Base-by-base conservation (phyloP, 768 basidiomycete species). In the Mycena venus region DNA sequence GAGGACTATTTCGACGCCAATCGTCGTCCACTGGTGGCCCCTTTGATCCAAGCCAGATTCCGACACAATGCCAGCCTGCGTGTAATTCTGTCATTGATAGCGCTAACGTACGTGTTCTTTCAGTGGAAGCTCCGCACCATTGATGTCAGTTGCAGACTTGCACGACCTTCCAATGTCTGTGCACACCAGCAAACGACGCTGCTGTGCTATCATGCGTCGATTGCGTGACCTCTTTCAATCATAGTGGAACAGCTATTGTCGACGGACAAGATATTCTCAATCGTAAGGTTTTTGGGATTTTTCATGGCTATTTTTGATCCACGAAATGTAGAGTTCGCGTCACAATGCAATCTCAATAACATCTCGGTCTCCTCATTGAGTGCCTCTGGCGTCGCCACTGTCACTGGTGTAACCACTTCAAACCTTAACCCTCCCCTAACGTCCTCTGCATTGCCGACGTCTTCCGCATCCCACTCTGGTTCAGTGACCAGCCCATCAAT, bases 101-200 rank as follows among this genome's bases (percentile, higher is more conserved):
- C 32, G 47, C 70, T 25, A 71, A 75, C 14, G 74, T 75, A 60
- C 3, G 65, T 44, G 3, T 58, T 34, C n/a, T n/a, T 67, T 25
- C n/a, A 14, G 7, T 23, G 21, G 2, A 31, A n/a, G 2, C 14
- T 31, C 9, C 4, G 23, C 23, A 23, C 2, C 9, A 49, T 34
- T 63, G 44, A 58, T 42, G 14, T 27, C 85, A 83, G 84, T 82
- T 83, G 83, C 85, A 84, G 83, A 72, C 64, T 25, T 84, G 83
- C 62, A 61, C n/a, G n/a, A 76, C 67, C 3, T 72, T 65, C 17
- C 40, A 63, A 12, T 84, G 84, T 64, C 12, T 83, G 3, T 84
- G 84, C 36, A 80, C 79, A 3, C 36, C 71, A 7, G n/a, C 75
- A 44, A 77, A 80, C 59, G 80, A 80, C 27, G 59, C 38, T 1